Evolutionary conservation across 148 eudicot genomes (phyloP), one percentile per base, ranked within the genome.

Genomic region (Camellia japonica): DNA sequence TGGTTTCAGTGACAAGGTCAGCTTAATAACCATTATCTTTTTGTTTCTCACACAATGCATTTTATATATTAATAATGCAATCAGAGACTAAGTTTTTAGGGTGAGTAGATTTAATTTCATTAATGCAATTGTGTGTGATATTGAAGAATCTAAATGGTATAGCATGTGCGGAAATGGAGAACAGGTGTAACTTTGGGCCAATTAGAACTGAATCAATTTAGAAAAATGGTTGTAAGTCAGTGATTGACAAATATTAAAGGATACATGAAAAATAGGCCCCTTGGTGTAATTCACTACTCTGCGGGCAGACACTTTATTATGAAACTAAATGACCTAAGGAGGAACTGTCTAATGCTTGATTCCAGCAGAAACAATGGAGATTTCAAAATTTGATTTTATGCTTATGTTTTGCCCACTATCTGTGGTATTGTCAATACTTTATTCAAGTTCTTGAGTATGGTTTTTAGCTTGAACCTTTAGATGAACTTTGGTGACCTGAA

Each of bases 1-100:
- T 70, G 99, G 99, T 75, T 94, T 94, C 87, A 92, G 99, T 78
- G 94, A 92, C 75, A 91, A 96, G 99, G 99, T 95, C 52, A 71
- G 83, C 60, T 66, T 42, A 3, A 68, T 78, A 66, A 9, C 66
- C 12, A 15, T 38, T 14, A 56, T 41, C 14, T 73, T n/a, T 12
- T 6, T 71, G 38, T 30, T 30, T 18, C 6, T 0, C 74, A 49
- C 1, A 71, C 1, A 18, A 49, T 49, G 55, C 74, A 7, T 19
- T n/a, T 66, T 41, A 19, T 46, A 41, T 66, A 41, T 66, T 30
- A 30, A 8, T 19, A 64, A 64, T 63, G 44, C 46, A 9, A 16
- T 16, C 46, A 66, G 46, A 66, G 7, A 23, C 5, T 10, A 64
- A 19, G 12, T 61, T 61, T 61, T 42, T 44, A 9, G 3, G 72